These are phyloP conservation scores for Porphyrellus sp. DNA, from an alignment of 1,284 basidiomycete genomes.

Conservation along the genomic window DNA sequence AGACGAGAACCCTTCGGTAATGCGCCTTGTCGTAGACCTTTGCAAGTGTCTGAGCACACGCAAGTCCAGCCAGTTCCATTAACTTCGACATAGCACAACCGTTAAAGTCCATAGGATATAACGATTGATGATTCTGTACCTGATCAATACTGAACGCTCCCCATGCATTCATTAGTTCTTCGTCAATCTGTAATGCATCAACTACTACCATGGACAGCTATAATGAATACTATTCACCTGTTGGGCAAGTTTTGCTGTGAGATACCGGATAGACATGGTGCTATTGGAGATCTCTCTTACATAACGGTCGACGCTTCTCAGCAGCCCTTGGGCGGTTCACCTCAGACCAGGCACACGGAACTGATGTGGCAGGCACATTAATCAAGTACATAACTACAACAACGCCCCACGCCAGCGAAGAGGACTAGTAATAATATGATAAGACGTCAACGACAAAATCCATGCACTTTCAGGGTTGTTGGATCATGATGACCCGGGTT, in stretches of 20 bases:
- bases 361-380: not conserved
- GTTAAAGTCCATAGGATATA: not conserved
- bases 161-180: slow-evolving; percentile 81
- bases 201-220: not conserved
- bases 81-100: slow-evolving; percentile 48
- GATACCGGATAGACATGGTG: slow-evolving; percentile 68
- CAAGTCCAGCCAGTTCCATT: slow-evolving; percentile 97
- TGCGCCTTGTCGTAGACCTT: slow-evolving; percentile 68
- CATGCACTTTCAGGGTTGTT: slow-evolving; percentile 4
- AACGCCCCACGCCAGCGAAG: not conserved
- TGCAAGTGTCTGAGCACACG: slow-evolving; percentile 88
- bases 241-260: slow-evolving; percentile 78
- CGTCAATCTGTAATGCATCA: slow-evolving; percentile 67
- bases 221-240: slow-evolving; percentile 49
- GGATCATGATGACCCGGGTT: slow-evolving; percentile 33
- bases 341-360: not conserved
- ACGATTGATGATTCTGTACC: slow-evolving; percentile 43
- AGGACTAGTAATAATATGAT: not conserved
- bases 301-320: not conserved
- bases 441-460: not conserved
- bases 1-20: slow-evolving; percentile 79
- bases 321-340: not conserved
- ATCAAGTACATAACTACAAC: slow-evolving; percentile 12
- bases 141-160: slow-evolving; percentile 93
- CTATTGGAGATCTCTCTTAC: slow-evolving; percentile 2